Conservation (phyloP, 352 stramenopile genomes). For the Phytophthora quininea region DNA sequence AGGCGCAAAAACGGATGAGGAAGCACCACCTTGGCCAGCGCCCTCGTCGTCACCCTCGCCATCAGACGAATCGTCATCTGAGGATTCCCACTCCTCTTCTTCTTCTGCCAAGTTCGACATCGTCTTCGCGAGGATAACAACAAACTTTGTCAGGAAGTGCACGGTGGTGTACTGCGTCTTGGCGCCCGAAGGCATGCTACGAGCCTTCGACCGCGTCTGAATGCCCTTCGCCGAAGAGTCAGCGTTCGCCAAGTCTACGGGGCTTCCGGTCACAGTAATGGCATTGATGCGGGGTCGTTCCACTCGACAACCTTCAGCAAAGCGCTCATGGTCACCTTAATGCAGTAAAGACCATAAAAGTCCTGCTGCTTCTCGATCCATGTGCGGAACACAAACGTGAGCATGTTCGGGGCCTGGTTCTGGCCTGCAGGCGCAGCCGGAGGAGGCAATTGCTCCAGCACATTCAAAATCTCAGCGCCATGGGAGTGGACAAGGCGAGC, state of each 20-base stretch:
- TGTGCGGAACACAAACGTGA: constrained; percentile 79
- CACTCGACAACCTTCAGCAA: constrained; percentile 75
- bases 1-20: constrained; percentile 73
- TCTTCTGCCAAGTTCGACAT: constrained; percentile 73
- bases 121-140: constrained; percentile 76
- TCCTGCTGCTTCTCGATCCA: constrained; percentile 87
- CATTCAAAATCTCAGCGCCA: constrained; percentile 66
- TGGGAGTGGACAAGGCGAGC: constrained; percentile 80
- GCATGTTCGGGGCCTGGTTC: constrained; percentile 53
- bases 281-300: constrained; percentile 74
- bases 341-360: constrained; percentile 85
- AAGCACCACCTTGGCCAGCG: constrained; percentile 13
- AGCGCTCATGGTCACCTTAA: constrained; percentile 85
- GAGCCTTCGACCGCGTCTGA: constrained; percentile 66
- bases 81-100: constrained; percentile 80
- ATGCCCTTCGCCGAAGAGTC: constrained; percentile 29
- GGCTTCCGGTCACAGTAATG: constrained; percentile 67
- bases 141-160: constrained; percentile 83
- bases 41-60: constrained; percentile 53
- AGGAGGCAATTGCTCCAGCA: constrained; percentile 71
- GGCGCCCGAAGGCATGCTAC: constrained; percentile 29
- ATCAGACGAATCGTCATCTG: constrained; percentile 72
- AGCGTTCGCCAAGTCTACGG: constrained; percentile 30
- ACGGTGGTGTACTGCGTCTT: constrained; percentile 61
- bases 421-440: constrained; percentile 26